Percentiles rank a stretch among this genome's conserved stretches.
These are phyloP conservation scores for Simmondsia chinensis DNA, from an alignment of 148 eudicot genomes.

Conservation along the genomic window DNA sequence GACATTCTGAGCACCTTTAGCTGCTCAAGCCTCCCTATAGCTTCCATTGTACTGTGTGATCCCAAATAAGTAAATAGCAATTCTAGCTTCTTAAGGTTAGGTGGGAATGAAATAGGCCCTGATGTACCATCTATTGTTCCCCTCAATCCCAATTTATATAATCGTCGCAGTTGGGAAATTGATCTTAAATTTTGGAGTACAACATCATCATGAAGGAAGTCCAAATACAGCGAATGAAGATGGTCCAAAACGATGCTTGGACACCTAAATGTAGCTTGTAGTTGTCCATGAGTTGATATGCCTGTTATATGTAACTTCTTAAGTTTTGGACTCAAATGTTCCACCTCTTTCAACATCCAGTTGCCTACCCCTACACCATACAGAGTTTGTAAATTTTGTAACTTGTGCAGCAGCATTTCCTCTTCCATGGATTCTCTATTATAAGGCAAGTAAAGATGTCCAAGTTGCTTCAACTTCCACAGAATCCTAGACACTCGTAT, in stretches of 20 bases:
- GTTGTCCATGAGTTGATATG: conserved; percentile 2
- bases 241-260: conserved; percentile 6
- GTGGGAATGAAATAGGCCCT: conserved; percentile 5
- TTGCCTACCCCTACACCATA: conserved; percentile 3
- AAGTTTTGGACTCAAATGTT: not conserved
- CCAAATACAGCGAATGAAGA: conserved; percentile 8
- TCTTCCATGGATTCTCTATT: not conserved
- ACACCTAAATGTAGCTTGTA: conserved; percentile 3
- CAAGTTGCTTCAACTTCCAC: conserved; percentile 5
- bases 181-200: conserved; percentile 3
- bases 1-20: conserved; percentile 10
- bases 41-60: not conserved
- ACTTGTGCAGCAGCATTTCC: not conserved
- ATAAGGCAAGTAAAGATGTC: conserved; percentile 16
- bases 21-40: conserved; percentile 7
- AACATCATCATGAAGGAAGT: not conserved
- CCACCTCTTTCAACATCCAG: conserved; percentile 10
- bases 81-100: conserved; percentile 8
- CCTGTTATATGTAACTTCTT: conserved; percentile 7
- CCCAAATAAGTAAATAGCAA: conserved; percentile 3
- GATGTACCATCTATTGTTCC: not conserved
- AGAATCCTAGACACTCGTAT: conserved; percentile 4
- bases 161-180: conserved; percentile 1
- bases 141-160: conserved; percentile 12
- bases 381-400: conserved; percentile 5